Evolutionary conservation across 768 basidiomycete genomes (phyloP).

Genomic region (Mycena haematopus): DNA sequence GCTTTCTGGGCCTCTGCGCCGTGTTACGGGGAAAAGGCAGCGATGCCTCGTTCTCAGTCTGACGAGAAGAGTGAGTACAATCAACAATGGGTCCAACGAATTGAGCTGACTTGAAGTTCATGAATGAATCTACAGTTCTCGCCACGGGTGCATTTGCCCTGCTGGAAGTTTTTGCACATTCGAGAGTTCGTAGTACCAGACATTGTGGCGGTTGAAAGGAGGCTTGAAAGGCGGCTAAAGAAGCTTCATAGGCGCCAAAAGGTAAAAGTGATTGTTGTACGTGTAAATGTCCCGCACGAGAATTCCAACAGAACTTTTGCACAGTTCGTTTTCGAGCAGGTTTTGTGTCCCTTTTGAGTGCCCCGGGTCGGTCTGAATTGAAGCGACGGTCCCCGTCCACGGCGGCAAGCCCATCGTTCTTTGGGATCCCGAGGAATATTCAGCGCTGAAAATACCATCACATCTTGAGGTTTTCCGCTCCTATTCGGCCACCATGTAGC

Average conservation of each 20-base stretch:
- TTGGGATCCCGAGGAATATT: too few species aligned
- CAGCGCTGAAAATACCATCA: too few species aligned
- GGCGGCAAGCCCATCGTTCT: too few species aligned
- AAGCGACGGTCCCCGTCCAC: too few species aligned
- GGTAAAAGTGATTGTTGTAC: background rate
- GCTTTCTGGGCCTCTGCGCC: background rate
- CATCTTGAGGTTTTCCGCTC: too few species aligned
- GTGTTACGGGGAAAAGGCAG: background rate
- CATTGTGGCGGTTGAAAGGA: conserved; percentile 9
- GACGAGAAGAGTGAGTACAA: conserved; percentile 1
- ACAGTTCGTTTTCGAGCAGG: too few species aligned
- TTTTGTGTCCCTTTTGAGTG: too few species aligned
- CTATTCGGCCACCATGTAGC: too few species aligned
- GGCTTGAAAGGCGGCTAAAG: conserved; percentile 21
- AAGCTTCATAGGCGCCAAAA: conserved; percentile 16
- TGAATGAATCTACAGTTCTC: conserved; percentile 26
- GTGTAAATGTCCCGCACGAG: background rate
- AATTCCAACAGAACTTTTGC: too few species aligned
- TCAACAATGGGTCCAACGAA: background rate
- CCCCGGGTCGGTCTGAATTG: too few species aligned
- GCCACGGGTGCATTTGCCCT: conserved; percentile 20
- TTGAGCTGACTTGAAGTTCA: conserved; percentile 7
- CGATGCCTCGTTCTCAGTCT: background rate
- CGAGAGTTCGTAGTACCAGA: background rate
- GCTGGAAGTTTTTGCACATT: conserved; percentile 19